A percentile compares a stretch with the other conserved stretches of the same genome.
These are phyloP conservation scores for Suhomyces chickasaworum DNA, from an alignment of 1,139 yeast species.

Conservation along the genomic window DNA sequence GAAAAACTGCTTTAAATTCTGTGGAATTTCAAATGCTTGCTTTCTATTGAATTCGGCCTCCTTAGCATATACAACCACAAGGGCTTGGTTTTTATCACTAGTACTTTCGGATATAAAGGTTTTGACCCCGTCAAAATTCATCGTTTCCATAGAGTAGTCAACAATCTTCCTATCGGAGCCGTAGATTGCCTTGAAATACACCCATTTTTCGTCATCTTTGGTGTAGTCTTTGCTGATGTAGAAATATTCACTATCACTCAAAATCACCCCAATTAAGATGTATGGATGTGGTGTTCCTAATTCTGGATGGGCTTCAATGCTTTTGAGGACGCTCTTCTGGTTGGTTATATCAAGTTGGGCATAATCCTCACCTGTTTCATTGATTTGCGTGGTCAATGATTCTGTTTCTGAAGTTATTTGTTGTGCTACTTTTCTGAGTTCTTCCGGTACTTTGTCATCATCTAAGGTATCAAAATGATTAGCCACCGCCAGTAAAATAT, in stretches of 20 bases:
- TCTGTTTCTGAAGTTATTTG: constrained; percentile 21
- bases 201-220: constrained; percentile 18
- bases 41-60: constrained; percentile 14
- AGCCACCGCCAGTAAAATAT: constrained; percentile 27
- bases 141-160: constrained; percentile 23
- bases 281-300: constrained; percentile 24
- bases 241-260: constrained; percentile 34
- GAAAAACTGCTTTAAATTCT: constrained; percentile 21
- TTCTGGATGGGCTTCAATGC: constrained; percentile 13
- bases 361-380: constrained; percentile 21
- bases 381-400: constrained; percentile 22
- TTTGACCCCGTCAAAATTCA: constrained; percentile 26
- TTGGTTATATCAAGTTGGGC: constrained; percentile 26
- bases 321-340: constrained; percentile 24
- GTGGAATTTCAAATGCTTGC: constrained; percentile 15
- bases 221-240: constrained; percentile 16
- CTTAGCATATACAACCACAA: constrained; percentile 25
- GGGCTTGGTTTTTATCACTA: constrained; percentile 18
- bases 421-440: constrained; percentile 26
- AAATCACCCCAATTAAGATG: constrained; percentile 30
- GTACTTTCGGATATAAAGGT: constrained; percentile 20
- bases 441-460: constrained; percentile 25
- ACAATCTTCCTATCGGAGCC: constrained; percentile 18
- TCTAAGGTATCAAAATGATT: constrained; percentile 19
- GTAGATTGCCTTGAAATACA: constrained; percentile 16